phyloP scores from a whole-genome alignment of 805 yeast genomes.

The Debaryomyces tyrocola region DNA sequence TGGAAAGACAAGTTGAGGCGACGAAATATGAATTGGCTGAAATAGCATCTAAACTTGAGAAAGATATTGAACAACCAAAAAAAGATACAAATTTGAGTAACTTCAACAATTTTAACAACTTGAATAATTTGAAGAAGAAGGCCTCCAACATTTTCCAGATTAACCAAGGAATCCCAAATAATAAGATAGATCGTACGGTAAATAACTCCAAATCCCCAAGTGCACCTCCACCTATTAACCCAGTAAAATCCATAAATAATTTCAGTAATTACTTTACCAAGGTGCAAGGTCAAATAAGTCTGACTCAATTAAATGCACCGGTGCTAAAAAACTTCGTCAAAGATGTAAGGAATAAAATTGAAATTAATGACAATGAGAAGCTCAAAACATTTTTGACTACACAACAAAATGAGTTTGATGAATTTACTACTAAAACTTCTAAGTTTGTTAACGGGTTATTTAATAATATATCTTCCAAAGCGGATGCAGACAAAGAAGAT shows the following conservation, averaged over 20 bases:
- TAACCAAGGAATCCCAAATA: background rate
- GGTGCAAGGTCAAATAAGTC: conserved; percentile 8
- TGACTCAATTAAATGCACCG: background rate
- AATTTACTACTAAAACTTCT: conserved; percentile 20
- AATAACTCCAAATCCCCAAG: background rate
- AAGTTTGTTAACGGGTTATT: conserved; percentile 25
- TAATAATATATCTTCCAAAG: conserved; percentile 24
- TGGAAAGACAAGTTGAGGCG: conserved; percentile 39
- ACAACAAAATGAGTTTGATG: conserved; percentile 22
- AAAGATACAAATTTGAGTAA: background rate
- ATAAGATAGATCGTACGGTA: background rate
- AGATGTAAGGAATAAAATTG: conserved; percentile 1
- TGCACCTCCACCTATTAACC: conserved; percentile 2
- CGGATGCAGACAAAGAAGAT: conserved; percentile 6
- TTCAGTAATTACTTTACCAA: conserved; percentile 8
- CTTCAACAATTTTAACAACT: conserved; percentile 3
- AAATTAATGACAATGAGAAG: conserved; percentile 9
- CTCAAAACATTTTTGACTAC: conserved; percentile 16
- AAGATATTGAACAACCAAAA: conserved; percentile 1
- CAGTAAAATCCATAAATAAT: conserved; percentile 3
- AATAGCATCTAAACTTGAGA: conserved; percentile 22
- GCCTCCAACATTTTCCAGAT: conserved; percentile 20
- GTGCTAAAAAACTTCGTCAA: conserved; percentile 1
- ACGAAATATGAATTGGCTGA: conserved; percentile 37
- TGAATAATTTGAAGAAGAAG: conserved; percentile 15